Percentiles rank a stretch among this genome's conserved stretches.
Conservation (phyloP, 139 green algal genomes). For the Coccomyxa sp. region DNA sequence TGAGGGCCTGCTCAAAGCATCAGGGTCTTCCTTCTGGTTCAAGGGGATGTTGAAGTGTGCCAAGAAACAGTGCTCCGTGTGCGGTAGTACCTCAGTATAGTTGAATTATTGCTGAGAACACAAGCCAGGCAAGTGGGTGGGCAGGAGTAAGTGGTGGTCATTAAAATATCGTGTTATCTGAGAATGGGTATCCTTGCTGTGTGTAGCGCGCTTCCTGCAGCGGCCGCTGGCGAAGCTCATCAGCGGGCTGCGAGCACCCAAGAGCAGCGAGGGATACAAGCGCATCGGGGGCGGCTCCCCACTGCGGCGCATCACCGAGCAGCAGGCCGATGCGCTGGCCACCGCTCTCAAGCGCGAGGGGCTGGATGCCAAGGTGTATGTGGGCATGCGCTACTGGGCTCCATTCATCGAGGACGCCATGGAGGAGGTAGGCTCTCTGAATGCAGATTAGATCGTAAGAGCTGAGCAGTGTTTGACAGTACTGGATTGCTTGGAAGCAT, state of each 20-base stretch:
- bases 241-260: slow-evolving; percentile 80
- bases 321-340: slow-evolving; percentile 81
- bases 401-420: slow-evolving; percentile 97
- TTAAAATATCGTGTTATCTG: not conserved
- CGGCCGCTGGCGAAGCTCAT: slow-evolving; percentile 73
- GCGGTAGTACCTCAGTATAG: not conserved
- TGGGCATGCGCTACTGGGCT: slow-evolving; percentile 99
- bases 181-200: not conserved
- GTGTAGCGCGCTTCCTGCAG: slow-evolving; percentile 26
- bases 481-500: slow-evolving; percentile 2
- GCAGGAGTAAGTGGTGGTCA: too few relatives aligned
- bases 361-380: slow-evolving; percentile 74
- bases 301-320: slow-evolving; percentile 89
- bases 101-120: too few relatives aligned
- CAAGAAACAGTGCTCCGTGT: too few relatives aligned
- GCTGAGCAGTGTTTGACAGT: not conserved
- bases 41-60: too few relatives aligned
- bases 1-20: not conserved
- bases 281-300: slow-evolving; percentile 94
- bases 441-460: not conserved
- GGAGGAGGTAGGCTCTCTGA: slow-evolving; percentile 43
- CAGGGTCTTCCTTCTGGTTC: not conserved
- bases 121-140: too few relatives aligned
- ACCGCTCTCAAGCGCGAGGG: slow-evolving; percentile 40
- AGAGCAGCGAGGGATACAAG: slow-evolving; percentile 85